Base-by-base conservation (phyloP, 495 filamentous ascomycete genomes). In the Hypoxylon fragiforme region DNA sequence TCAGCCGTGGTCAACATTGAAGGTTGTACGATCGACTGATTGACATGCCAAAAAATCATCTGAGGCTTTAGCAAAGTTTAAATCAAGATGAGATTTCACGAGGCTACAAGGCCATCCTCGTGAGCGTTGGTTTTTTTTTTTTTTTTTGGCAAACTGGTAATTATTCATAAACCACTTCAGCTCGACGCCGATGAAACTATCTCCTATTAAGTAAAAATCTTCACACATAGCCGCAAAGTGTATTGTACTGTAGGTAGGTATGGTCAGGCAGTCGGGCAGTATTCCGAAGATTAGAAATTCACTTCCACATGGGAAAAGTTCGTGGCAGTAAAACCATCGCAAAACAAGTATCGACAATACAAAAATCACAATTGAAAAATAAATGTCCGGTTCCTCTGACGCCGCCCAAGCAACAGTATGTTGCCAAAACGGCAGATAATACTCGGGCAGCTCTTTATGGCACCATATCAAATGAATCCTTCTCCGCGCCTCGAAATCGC, bases 361-460 rank as follows among this genome's bases (percentile, higher is more conserved):
- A 15, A 8, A 54, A 19, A 13, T 15, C n/a, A 9, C 14, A 19
- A 20, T 21, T 14, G 1, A 41, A 47, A 35, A 39, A 43, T 16
- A 31, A 54, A 74, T 92, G 88, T 92, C 54, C 71, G 87, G 81
- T 82, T 76, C 87, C 86, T 92, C 88, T 92, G 89, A 94, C 89
- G 83, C 89, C 82, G 87, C 84, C 88, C 83, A 82, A 81, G 85
- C 85, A 89, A 90, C 76, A 57, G 76, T 71, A 63, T 59, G 49
- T 57, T 58, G 46, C 65, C 62, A 62, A 53, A 28, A 65, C 60
- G 57, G 57, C 54, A 55, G 54, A 65, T 57, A 85, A 81, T 87
- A 79, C 87, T 76, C 81, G 86, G 88, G 82, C 89, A 88, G 89
- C 84, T 94, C 89, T 92, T n/a, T 91, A 94, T 90, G 84, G 86